Conservation (phyloP, 1,284 basidiomycete species). For the Cutaneotrichosporon cyanovorans region DNA sequence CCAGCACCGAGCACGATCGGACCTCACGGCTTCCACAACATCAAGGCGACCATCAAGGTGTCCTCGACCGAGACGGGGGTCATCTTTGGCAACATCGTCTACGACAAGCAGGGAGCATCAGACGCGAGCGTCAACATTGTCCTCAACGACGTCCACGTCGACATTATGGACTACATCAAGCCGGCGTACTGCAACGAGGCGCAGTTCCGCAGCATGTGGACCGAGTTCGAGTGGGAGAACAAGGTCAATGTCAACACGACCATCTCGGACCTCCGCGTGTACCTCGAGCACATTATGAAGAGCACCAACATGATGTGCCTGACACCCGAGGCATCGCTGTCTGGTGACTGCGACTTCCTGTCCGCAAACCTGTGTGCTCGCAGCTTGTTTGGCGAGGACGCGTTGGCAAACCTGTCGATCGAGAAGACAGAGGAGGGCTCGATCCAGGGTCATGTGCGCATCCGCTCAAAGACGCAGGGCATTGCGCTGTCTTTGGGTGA, state of each 20-base stretch:
- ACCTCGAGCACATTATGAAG: constrained; percentile 83
- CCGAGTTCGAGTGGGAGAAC: constrained; percentile 98
- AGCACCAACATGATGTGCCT: constrained; percentile 92
- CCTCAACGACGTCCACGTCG: constrained; percentile 94
- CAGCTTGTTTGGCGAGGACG: constrained; percentile 92
- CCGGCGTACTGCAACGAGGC: constrained; percentile 93
- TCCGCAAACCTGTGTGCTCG: constrained; percentile 90
- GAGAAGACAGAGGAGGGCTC: constrained; percentile 77
- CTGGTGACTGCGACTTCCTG: constrained; percentile 87
- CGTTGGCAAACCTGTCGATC: constrained; percentile 89
- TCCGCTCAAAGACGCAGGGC: constrained; percentile 90
- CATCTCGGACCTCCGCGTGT: constrained; percentile 72
- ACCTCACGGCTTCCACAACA: constrained; percentile 94
- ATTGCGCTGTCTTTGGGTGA: constrained; percentile 91
- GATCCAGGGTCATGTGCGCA: constrained; percentile 83
- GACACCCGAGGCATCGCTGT: constrained; percentile 85
- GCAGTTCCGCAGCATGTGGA: constrained; percentile 94
- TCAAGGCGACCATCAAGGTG: constrained; percentile 97
- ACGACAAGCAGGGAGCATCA: constrained; percentile 80
- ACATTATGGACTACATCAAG: constrained; percentile 99
- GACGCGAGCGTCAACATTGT: constrained; percentile 75
- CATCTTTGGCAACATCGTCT: constrained; percentile 96
- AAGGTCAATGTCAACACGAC: constrained; percentile 82
- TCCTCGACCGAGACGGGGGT: constrained; percentile 97
- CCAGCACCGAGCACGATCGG: constrained; percentile 88